These are phyloP conservation scores for Coemansia asiatica DNA, from an alignment of 192 early-diverging fungal species.

Conservation along the genomic window DNA sequence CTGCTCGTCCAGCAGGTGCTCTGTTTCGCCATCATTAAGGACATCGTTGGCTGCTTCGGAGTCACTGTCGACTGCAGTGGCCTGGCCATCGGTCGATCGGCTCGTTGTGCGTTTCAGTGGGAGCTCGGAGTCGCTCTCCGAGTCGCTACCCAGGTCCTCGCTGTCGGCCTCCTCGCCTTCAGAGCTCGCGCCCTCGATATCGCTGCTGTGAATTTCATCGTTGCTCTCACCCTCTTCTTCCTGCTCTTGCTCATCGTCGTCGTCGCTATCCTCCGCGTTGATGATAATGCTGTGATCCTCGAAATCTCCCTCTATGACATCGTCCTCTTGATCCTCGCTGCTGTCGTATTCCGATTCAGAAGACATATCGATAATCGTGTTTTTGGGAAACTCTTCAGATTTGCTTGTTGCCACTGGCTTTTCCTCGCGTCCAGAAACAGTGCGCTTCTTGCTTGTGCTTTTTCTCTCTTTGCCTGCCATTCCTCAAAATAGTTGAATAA, in stretches of 20 bases:
- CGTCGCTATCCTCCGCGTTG: conserved; percentile 31
- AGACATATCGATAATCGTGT: conserved; percentile 29
- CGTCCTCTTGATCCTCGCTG: conserved; percentile 19
- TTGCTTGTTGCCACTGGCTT: conserved; percentile 8
- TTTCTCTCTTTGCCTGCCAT: conserved; percentile 23
- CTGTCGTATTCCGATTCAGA: conserved; percentile 31
- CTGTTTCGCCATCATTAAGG: conserved; percentile 15
- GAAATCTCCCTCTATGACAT: conserved; percentile 44
- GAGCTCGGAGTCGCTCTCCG: conserved; percentile 12
- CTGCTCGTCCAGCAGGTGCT: conserved; percentile 49
- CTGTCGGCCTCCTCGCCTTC: conserved; percentile 14
- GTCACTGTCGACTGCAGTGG: conserved; percentile 45
- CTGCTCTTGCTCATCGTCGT: conserved; percentile 43
- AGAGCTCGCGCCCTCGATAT: conserved; percentile 40
- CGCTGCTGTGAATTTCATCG: conserved; percentile 20
- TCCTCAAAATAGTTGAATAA: neutral
- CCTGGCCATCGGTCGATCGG: conserved; percentile 53
- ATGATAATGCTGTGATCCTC: conserved; percentile 57
- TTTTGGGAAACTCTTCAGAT: conserved; percentile 21
- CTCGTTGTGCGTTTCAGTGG: conserved; percentile 53
- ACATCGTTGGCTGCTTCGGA: conserved; percentile 10
- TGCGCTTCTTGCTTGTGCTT: conserved; percentile 35
- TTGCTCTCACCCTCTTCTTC: conserved; percentile 56
- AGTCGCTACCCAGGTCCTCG: conserved; percentile 26
- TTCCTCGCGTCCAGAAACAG: conserved; percentile 21